Percentiles rank a stretch among this genome's conserved stretches.
Evolutionary conservation across 768 basidiomycete species (phyloP).

Genomic region (Leccinum olivaceopallidum): DNA sequence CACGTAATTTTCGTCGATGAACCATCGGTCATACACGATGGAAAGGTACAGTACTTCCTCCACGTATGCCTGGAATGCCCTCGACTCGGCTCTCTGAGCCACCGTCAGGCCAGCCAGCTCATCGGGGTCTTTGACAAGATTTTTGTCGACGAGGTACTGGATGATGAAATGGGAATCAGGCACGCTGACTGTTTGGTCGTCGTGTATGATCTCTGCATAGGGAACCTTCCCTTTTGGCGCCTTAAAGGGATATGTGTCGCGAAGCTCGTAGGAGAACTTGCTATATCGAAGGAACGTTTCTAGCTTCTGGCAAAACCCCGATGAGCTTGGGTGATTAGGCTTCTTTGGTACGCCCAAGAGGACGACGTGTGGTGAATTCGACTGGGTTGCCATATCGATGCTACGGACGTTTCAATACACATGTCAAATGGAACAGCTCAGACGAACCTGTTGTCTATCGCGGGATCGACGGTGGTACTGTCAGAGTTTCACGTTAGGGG

Average conservation of each 20-base stretch:
- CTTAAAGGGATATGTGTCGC: conserved; percentile 24
- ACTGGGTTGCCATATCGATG: conserved; percentile 16
- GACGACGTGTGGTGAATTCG: conserved; percentile 23
- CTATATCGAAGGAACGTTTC: conserved; percentile 32
- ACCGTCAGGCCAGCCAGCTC: conserved; percentile 26
- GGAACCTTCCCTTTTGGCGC: conserved; percentile 37
- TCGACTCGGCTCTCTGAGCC: conserved; percentile 32
- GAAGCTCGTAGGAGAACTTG: conserved; percentile 30
- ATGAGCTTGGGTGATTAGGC: conserved; percentile 22
- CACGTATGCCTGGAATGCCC: conserved; percentile 35
- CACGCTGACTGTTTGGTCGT: conserved; percentile 18
- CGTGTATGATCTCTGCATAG: conserved; percentile 31
- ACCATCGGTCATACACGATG: conserved; percentile 34
- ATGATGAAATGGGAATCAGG: conserved; percentile 38
- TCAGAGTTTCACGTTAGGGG: background rate
- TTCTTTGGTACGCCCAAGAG: conserved; percentile 29
- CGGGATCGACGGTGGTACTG: background rate
- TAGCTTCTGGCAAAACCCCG: conserved; percentile 37
- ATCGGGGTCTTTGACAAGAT: conserved; percentile 30
- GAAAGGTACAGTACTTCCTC: conserved; percentile 33
- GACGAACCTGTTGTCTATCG: background rate
- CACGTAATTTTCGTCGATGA: conserved; percentile 27
- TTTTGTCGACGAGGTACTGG: conserved; percentile 28
- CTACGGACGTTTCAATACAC: background rate
- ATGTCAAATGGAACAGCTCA: background rate